phyloP scores from a whole-genome alignment of 1,284 basidiomycete species.

The Wolfiporia cocos region DNA sequence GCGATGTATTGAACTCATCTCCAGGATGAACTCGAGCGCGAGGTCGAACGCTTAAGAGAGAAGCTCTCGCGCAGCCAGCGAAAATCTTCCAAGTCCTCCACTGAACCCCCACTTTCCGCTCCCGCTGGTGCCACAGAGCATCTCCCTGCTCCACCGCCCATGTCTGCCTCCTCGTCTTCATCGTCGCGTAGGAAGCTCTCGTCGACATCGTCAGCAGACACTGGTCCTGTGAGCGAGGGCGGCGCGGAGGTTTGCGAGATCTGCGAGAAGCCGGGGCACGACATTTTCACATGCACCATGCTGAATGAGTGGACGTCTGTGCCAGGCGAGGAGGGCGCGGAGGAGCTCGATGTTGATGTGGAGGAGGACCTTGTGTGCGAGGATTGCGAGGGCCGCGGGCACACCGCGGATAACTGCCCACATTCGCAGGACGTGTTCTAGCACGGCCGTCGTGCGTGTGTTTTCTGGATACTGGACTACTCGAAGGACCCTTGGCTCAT shows the following conservation, averaged over 20 bases:
- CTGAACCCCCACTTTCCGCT: conserved; percentile 25
- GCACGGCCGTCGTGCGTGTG: no score
- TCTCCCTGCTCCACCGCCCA: conserved; percentile 7
- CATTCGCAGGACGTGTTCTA: conserved; percentile 78
- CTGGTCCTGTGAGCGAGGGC: not conserved
- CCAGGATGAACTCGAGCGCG: conserved; percentile 85
- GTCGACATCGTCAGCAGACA: not conserved
- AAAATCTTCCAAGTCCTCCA: conserved; percentile 48
- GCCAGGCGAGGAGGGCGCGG: conserved; percentile 5
- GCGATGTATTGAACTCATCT: conserved; percentile 4
- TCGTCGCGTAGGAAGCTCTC: not conserved
- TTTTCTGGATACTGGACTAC: no score
- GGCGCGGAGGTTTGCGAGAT: conserved; percentile 64
- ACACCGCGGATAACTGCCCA: conserved; percentile 65
- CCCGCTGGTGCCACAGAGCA: conserved; percentile 11
- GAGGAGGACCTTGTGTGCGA: conserved; percentile 51
- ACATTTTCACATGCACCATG: conserved; percentile 75
- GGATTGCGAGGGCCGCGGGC: conserved; percentile 74
- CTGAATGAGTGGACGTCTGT: conserved; percentile 35
- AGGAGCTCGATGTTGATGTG: conserved; percentile 5
- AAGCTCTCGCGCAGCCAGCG: conserved; percentile 52
- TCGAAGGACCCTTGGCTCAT: no score
- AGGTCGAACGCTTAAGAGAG: conserved; percentile 71
- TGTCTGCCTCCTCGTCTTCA: not conserved
- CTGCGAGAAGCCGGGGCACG: conserved; percentile 77